These are phyloP conservation scores for Acidomyces sp. DNA, from an alignment of 495 filamentous ascomycete genomes.

Conservation along the genomic window DNA sequence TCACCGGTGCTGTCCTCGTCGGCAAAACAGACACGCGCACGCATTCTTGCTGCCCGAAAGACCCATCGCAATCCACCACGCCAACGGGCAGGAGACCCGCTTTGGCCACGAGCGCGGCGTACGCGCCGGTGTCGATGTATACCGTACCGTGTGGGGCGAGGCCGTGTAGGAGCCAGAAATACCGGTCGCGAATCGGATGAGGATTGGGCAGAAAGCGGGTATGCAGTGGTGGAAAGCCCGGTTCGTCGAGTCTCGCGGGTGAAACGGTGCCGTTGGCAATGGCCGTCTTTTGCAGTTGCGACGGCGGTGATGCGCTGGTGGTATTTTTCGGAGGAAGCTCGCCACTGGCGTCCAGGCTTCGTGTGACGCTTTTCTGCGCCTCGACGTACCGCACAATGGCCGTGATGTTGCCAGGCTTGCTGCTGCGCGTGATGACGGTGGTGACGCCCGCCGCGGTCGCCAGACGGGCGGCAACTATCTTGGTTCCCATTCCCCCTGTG, in stretches of 20 bases:
- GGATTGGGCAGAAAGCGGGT: constrained; percentile 86
- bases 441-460: constrained; percentile 92
- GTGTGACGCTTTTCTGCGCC: constrained; percentile 24
- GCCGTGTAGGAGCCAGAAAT: constrained; percentile 94
- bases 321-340: constrained; percentile 2
- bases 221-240: constrained; percentile 51
- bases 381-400: constrained; percentile 77
- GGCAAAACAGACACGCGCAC: constrained; percentile 66
- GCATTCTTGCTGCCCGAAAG: constrained; percentile 82
- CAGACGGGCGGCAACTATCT: constrained; percentile 86
- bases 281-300: constrained; percentile 9
- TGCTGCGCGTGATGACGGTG: constrained; percentile 84
- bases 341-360: constrained; percentile 13
- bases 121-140: constrained; percentile 82
- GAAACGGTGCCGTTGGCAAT: constrained; percentile 4
- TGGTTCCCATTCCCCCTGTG: constrained; percentile 97
- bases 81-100: constrained; percentile 86
- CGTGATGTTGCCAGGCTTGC: constrained; percentile 81
- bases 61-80: constrained; percentile 75
- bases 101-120: constrained; percentile 61
- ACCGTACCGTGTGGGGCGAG: constrained; percentile 83
- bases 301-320: background rate
- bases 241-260: constrained; percentile 7
- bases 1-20: constrained; percentile 25
- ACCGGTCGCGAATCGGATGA: constrained; percentile 75